A percentile compares a stretch with the other conserved stretches of the same genome.
Conservation (phyloP, 202 grass and related monocot genomes). For the Zizania palustris region DNA sequence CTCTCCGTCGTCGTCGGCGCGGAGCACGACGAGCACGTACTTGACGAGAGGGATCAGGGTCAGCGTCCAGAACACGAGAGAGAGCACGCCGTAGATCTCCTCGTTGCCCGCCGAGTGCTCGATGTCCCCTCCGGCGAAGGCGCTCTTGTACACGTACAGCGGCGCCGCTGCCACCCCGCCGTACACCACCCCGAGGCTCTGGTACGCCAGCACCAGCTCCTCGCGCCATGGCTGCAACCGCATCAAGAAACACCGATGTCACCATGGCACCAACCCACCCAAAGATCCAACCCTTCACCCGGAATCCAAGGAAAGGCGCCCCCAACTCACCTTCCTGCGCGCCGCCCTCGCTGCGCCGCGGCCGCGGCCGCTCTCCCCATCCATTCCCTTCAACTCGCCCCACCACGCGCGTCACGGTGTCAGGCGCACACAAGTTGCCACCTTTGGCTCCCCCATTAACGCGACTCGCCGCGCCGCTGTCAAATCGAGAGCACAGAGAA, state of each 20-base stretch:
- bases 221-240: slow-evolving; percentile 60
- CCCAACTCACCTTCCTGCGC: slow-evolving; percentile 63
- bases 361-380: slow-evolving; percentile 55
- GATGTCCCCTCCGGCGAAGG: slow-evolving; percentile 82
- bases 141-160: slow-evolving; percentile 85
- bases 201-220: slow-evolving; percentile 74
- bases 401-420: neutral
- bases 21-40: slow-evolving; percentile 88
- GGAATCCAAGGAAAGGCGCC: slow-evolving; percentile 16
- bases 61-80: slow-evolving; percentile 99
- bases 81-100: slow-evolving; percentile 98
- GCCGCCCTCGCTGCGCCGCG: slow-evolving; percentile 38
- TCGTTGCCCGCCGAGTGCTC: slow-evolving; percentile 85
- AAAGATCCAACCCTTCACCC: slow-evolving; percentile 24
- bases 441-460: slow-evolving; percentile 47
- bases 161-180: slow-evolving; percentile 87
- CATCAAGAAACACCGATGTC: slow-evolving; percentile 25
- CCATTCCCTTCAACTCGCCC: slow-evolving; percentile 46
- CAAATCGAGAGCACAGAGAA: slow-evolving; percentile 18
- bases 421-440: slow-evolving; percentile 38
- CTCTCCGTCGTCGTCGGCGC: slow-evolving; percentile 88
- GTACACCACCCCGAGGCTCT: slow-evolving; percentile 93
- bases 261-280: neutral
- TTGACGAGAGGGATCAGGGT: slow-evolving; percentile 82
- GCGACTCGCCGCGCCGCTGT: neutral